phyloP scores from a whole-genome alignment of 2,329 filamentous ascomycete genomes.

The Exserohilum rostratum region DNA sequence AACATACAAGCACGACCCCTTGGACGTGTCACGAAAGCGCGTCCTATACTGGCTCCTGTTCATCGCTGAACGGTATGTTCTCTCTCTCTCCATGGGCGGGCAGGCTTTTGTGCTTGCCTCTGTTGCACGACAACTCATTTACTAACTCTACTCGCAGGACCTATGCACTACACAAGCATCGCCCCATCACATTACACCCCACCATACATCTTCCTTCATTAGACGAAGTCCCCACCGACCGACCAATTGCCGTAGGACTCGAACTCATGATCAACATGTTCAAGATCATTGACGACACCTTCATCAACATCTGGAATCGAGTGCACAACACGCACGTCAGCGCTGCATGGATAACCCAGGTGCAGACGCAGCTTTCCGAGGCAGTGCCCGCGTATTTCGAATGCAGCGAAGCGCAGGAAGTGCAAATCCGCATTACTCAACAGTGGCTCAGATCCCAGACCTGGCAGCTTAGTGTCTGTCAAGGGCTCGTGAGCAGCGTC shows the following conservation, averaged over 20 bases:
- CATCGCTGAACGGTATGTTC: constrained; percentile 62
- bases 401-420: constrained; percentile 68
- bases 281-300: constrained; percentile 67
- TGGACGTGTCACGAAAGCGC: constrained; percentile 61
- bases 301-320: constrained; percentile 70
- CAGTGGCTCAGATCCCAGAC: constrained; percentile 74
- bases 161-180: constrained; percentile 68
- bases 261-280: constrained; percentile 66
- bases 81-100: too few species aligned
- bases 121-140: background rate
- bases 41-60: constrained; percentile 68
- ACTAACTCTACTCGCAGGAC: constrained; percentile 53
- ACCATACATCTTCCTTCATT: constrained; percentile 62
- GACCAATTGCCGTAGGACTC: constrained; percentile 63
- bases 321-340: constrained; percentile 53
- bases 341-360: constrained; percentile 53
- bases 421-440: constrained; percentile 71
- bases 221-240: constrained; percentile 59
- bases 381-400: constrained; percentile 63
- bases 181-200: constrained; percentile 66
- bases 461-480: constrained; percentile 73
- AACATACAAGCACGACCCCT: constrained; percentile 57
- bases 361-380: constrained; percentile 59
- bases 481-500: constrained; percentile 66
- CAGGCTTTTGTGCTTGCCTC: background rate